Conservation (phyloP, 1,284 basidiomycete species). For the Ustilago trichophora region DNA sequence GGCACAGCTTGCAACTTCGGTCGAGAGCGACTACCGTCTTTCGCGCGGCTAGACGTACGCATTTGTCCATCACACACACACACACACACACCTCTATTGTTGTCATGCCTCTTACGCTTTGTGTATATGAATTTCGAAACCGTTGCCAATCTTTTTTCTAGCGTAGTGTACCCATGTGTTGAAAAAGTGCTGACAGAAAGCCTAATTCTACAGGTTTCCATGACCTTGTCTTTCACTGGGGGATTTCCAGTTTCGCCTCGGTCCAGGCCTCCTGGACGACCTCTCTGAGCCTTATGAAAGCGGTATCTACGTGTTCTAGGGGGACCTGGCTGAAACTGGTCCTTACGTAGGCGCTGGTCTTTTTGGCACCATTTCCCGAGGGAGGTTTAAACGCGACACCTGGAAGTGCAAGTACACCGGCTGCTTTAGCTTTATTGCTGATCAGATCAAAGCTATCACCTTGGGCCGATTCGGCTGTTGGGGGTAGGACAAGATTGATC, state of each 20-base stretch:
- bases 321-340: conserved; percentile 59
- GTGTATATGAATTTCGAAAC: too few species aligned
- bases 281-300: conserved; percentile 45
- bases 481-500: conserved; percentile 61
- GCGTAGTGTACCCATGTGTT: too few species aligned
- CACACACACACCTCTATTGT: too few species aligned
- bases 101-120: too few species aligned
- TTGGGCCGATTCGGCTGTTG: conserved; percentile 17
- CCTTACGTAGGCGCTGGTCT: conserved; percentile 54
- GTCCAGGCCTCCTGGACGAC: conserved; percentile 58
- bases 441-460: conserved; percentile 82
- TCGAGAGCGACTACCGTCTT: conserved; percentile 85
- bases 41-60: conserved; percentile 54
- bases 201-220: too few species aligned
- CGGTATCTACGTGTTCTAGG: conserved; percentile 54
- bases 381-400: conserved; percentile 69
- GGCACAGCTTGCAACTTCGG: conserved; percentile 85
- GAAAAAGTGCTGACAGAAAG: too few species aligned
- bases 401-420: conserved; percentile 89
- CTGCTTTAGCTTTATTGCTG: conserved; percentile 78
- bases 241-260: conserved; percentile 41
- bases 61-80: too few species aligned
- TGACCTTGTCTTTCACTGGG: neutral
- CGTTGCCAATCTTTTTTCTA: too few species aligned
- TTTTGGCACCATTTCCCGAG: neutral